These are phyloP conservation scores for Cicer arietinum DNA, from an alignment of 306 rosid genomes.

Conservation along the genomic window DNA sequence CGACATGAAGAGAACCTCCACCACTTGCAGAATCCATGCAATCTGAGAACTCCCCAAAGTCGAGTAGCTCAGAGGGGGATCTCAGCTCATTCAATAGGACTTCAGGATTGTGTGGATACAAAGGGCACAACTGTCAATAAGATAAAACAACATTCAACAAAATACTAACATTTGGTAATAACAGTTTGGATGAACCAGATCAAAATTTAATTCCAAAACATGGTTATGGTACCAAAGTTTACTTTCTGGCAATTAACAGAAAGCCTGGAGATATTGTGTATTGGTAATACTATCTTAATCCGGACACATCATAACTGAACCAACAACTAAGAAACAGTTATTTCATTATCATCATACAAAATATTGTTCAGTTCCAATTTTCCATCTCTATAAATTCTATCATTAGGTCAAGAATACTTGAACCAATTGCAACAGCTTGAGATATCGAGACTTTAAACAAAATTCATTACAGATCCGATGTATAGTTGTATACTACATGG, in stretches of 20 bases:
- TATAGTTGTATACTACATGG: neutral
- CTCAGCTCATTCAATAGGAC: constrained; percentile 86
- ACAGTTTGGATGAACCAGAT: constrained; percentile 30
- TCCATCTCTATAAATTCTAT: constrained; percentile 24
- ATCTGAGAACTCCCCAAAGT: constrained; percentile 97
- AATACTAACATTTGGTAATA: constrained; percentile 25
- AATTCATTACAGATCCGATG: neutral
- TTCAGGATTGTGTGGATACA: constrained; percentile 98
- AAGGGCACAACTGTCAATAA: constrained; percentile 80
- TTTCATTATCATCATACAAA: constrained; percentile 22
- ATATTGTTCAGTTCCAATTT: constrained; percentile 13
- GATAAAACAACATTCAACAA: constrained; percentile 43
- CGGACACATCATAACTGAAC: constrained; percentile 32
- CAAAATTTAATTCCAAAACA: constrained; percentile 32
- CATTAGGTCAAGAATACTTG: constrained; percentile 24
- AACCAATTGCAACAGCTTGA: constrained; percentile 27
- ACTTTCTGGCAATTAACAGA: constrained; percentile 16
- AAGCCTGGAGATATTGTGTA: neutral
- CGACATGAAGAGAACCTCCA: constrained; percentile 80
- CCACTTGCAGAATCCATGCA: constrained; percentile 82
- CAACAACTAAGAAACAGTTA: constrained; percentile 16
- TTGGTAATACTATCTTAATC: constrained; percentile 19
- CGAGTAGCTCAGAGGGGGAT: constrained; percentile 97
- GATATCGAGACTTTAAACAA: neutral
- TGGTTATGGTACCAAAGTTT: constrained; percentile 15